phyloP scores from a whole-genome alignment of 441 rosid genomes.

The Populus trichocarpa region DNA sequence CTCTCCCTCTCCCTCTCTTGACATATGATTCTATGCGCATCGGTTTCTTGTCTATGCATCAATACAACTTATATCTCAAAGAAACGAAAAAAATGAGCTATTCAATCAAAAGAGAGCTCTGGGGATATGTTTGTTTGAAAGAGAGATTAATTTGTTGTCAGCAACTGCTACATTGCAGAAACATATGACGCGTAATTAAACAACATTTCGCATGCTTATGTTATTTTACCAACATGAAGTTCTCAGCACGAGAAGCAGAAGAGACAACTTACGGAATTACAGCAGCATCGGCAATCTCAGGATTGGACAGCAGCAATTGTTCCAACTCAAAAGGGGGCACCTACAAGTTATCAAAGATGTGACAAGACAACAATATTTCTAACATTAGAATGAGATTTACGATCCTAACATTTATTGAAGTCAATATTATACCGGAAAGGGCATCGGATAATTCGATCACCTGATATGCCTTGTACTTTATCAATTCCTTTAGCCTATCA shows the following conservation, averaged over 20 bases:
- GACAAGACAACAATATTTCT: not conserved
- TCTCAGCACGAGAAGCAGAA: not conserved
- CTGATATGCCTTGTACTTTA: slow-evolving; percentile 92
- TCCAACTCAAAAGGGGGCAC: slow-evolving; percentile 89
- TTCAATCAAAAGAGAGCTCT: too few species aligned
- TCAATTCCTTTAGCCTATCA: slow-evolving; percentile 84
- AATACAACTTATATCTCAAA: too few species aligned
- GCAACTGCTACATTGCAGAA: too few species aligned
- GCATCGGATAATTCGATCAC: slow-evolving; percentile 27
- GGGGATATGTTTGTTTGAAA: too few species aligned
- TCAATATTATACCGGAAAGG: not conserved
- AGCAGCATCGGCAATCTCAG: slow-evolving; percentile 80
- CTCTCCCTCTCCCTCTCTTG: too few species aligned
- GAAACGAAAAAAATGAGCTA: too few species aligned
- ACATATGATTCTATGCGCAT: too few species aligned
- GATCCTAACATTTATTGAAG: not conserved
- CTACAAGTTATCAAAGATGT: slow-evolving; percentile 32
- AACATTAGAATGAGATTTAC: not conserved
- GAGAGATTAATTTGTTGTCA: too few species aligned
- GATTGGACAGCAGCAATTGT: slow-evolving; percentile 64
- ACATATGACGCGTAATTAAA: too few species aligned
- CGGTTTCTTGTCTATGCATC: too few species aligned
- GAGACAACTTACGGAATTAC: slow-evolving; percentile 64
- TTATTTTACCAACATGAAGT: not conserved
- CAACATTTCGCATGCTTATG: not conserved